Base-by-base conservation (phyloP, 768 basidiomycete genomes). In the Amanita exitialis region DNA sequence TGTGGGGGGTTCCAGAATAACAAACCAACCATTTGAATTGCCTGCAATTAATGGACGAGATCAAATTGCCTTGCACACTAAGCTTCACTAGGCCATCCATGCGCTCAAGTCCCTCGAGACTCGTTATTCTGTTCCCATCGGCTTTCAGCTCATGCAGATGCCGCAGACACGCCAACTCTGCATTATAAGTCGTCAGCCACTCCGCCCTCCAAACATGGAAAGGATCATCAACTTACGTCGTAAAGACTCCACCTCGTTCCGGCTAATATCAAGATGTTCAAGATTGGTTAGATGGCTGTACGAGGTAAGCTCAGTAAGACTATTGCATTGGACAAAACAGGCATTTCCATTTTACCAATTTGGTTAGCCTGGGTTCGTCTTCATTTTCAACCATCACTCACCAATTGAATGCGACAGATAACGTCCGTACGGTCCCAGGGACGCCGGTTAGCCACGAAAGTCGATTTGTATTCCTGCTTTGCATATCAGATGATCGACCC, bases 81-180 rank as follows among this genome's bases (percentile, higher is more conserved):
- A 98, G 72, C 68, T 90, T 90, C 60, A 85, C 77, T 23, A 99
- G 80, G 16, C 81, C 78, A 57, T 88, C 86, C 72, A 97, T 77
- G 53, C 72, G 73, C 61, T 86, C 77, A 41, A 99, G 69, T 1
- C 93, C 92, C 37, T 85, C 82, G 13, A 90, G 58, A 61, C 75
- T 80, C 15, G 64, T 67, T 56, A 99, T 84, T 62, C 72, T 74
- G 68, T 97, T 98, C 47, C 80, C 78, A 62, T 98, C 91, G n/a
- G 88, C 87, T 51, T 80, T 85, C 49, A 99, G 78, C 63, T 97
- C 92, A 32, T 90, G 79, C 50, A 98, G 71, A 62, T 90, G 90
- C 54, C 80, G 76, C 50, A 98, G 76, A 63, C 87, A 90, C 54
- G 78, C 76, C 25, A 98, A 72, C 64, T 96, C 93, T 96, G 62